These are phyloP conservation scores for Pestalotiopsis sp. DNA, from an alignment of 2,329 filamentous ascomycete genomes.

Conservation along the genomic window DNA sequence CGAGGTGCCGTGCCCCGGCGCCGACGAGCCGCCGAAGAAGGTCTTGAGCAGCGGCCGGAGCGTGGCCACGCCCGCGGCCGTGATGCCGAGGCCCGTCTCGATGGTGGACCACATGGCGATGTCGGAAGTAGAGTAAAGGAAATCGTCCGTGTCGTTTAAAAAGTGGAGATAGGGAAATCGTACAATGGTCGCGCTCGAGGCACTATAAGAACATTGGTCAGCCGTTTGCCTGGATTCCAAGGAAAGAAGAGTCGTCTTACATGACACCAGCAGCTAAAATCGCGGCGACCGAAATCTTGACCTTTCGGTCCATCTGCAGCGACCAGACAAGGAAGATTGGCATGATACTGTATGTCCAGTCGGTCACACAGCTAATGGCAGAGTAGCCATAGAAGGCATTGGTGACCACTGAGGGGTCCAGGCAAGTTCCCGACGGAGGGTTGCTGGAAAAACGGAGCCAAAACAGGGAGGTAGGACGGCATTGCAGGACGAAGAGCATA, in stretches of 20 bases:
- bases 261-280: constrained; percentile 38
- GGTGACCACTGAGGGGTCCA: constrained; percentile 27
- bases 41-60: constrained; percentile 37
- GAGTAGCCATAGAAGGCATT: constrained; percentile 39
- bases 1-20: constrained; percentile 14
- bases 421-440: constrained; percentile 32
- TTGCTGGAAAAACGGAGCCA: constrained; percentile 35
- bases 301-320: constrained; percentile 39
- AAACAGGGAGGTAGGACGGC: constrained; percentile 39
- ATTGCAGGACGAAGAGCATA: constrained; percentile 42
- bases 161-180: constrained; percentile 43
- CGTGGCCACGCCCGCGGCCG: constrained; percentile 41
- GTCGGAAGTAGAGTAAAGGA: constrained; percentile 45
- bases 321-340: constrained; percentile 43
- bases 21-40: constrained; percentile 17
- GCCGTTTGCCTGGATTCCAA: background rate
- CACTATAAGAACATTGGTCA: constrained; percentile 23
- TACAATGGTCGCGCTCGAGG: constrained; percentile 44
- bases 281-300: constrained; percentile 38
- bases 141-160: constrained; percentile 39
- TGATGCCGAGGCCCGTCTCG: constrained; percentile 45
- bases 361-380: constrained; percentile 38
- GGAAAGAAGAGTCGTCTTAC: constrained; percentile 25
- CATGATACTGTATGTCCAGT: constrained; percentile 43
- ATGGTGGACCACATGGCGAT: constrained; percentile 49